These are phyloP conservation scores for Funneliformis mosseae DNA, from an alignment of 192 early-diverging fungal species.

Conservation along the genomic window DNA sequence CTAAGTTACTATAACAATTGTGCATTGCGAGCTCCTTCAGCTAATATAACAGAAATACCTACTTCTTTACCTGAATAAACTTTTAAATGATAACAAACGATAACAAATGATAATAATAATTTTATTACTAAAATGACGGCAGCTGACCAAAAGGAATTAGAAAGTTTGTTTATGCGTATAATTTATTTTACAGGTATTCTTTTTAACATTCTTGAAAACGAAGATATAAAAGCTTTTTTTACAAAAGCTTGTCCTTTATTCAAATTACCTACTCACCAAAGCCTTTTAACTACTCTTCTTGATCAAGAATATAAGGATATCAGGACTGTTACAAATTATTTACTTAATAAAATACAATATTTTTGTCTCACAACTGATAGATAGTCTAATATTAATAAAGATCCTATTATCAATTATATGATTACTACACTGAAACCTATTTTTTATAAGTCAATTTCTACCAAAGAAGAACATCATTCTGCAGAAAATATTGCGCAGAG, in stretches of 20 bases:
- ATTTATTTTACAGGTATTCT: not conserved
- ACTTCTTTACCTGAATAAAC: too few relatives aligned
- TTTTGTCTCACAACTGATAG: not conserved
- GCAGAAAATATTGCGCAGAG: too few relatives aligned
- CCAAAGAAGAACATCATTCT: not conserved
- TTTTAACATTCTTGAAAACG: not conserved
- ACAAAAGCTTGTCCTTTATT: not conserved
- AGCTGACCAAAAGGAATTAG: not conserved
- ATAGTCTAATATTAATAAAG: not conserved
- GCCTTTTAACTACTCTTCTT: not conserved
- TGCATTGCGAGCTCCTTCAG: too few relatives aligned
- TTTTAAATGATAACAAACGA: not conserved
- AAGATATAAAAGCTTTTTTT: not conserved
- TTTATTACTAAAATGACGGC: not conserved
- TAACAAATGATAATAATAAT: not conserved
- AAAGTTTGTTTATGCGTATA: not conserved
- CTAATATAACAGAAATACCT: too few relatives aligned
- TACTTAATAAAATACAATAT: not conserved
- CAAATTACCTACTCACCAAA: not conserved
- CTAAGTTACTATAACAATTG: too few relatives aligned
- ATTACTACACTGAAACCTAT: not conserved
- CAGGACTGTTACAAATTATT: not conserved
- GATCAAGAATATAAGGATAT: not conserved
- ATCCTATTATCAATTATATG: not conserved
- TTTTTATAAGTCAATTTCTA: not conserved